phyloP scores from a whole-genome alignment of 768 basidiomycete species.

The Phanerochaete carnosa region DNA sequence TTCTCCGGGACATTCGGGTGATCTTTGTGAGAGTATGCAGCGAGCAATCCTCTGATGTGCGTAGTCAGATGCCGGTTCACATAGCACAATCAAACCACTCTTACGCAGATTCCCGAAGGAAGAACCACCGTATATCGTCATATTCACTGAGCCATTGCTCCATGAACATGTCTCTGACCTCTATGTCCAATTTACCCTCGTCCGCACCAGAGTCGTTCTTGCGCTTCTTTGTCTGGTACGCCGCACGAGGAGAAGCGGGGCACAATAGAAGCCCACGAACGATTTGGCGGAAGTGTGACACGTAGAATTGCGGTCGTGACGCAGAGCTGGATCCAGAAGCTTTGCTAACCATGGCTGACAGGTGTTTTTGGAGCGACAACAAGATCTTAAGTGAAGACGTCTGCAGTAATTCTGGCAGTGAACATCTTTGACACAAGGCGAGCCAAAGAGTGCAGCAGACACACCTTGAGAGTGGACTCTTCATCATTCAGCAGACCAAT shows the following conservation, averaged over 20 bases:
- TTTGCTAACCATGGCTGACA: constrained; percentile 62
- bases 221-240: constrained; percentile 14
- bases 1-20: constrained; percentile 26
- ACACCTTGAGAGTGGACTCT: constrained; percentile 70
- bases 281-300: constrained; percentile 64
- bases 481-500: constrained; percentile 71
- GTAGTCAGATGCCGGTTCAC: neutral
- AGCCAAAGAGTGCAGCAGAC: constrained; percentile 22
- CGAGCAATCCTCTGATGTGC: constrained; percentile 29
- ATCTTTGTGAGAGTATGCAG: constrained; percentile 25
- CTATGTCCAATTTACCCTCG: constrained; percentile 44
- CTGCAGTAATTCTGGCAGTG: constrained; percentile 33
- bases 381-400: constrained; percentile 70
- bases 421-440: neutral
- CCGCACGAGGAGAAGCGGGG: constrained; percentile 40
- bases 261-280: constrained; percentile 55
- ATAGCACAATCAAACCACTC: constrained; percentile 20
- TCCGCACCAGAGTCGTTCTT: constrained; percentile 17
- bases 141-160: constrained; percentile 72
- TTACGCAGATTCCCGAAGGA: constrained; percentile 75
- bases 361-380: constrained; percentile 71
- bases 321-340: constrained; percentile 29
- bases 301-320: constrained; percentile 61
- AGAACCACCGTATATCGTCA: constrained; percentile 88
- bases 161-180: constrained; percentile 62